These are phyloP conservation scores for Phaffomyces opuntiae DNA, from an alignment of 805 yeast species.

Conservation along the genomic window DNA sequence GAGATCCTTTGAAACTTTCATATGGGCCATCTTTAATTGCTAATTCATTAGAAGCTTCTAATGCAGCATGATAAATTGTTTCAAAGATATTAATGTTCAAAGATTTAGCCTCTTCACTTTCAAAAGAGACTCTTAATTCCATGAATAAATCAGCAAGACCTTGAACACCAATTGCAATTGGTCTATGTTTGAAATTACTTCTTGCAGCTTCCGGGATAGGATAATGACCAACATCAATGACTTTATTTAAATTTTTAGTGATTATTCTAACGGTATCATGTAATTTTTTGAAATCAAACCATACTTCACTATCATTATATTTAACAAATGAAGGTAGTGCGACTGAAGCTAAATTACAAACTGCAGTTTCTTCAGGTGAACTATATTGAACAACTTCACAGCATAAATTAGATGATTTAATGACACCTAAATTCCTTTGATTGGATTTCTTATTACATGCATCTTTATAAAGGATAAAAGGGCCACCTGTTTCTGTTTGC, in stretches of 20 bases:
- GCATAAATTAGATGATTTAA: conserved; percentile 90
- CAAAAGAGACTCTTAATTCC: conserved; percentile 75
- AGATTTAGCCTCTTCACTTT: conserved; percentile 62
- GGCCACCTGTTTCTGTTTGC: conserved; percentile 95
- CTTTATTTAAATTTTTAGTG: conserved; percentile 65
- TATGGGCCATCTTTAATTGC: conserved; percentile 69
- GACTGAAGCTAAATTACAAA: conserved; percentile 88
- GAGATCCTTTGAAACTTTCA: conserved; percentile 75
- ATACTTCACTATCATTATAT: conserved; percentile 30
- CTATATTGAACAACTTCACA: conserved; percentile 94
- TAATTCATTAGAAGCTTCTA: conserved; percentile 78
- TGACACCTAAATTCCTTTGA: conserved; percentile 87
- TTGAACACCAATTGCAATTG: conserved; percentile 92
- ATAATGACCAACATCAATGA: conserved; percentile 78
- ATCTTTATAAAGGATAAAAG: conserved; percentile 92
- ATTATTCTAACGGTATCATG: conserved; percentile 74
- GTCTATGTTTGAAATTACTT: conserved; percentile 79
- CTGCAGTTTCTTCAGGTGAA: conserved; percentile 86
- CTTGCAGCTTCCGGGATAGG: conserved; percentile 68
- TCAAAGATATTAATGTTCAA: conserved; percentile 83
- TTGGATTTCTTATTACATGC: conserved; percentile 83
- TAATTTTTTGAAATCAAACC: conserved; percentile 65
- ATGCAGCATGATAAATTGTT: conserved; percentile 89
- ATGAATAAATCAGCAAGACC: conserved; percentile 89
- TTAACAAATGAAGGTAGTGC: conserved; percentile 79